A percentile compares a stretch with the other conserved stretches of the same genome.
These are phyloP conservation scores for Fusarium azukiicola DNA, from an alignment of 2,329 filamentous ascomycete species.

Conservation along the genomic window DNA sequence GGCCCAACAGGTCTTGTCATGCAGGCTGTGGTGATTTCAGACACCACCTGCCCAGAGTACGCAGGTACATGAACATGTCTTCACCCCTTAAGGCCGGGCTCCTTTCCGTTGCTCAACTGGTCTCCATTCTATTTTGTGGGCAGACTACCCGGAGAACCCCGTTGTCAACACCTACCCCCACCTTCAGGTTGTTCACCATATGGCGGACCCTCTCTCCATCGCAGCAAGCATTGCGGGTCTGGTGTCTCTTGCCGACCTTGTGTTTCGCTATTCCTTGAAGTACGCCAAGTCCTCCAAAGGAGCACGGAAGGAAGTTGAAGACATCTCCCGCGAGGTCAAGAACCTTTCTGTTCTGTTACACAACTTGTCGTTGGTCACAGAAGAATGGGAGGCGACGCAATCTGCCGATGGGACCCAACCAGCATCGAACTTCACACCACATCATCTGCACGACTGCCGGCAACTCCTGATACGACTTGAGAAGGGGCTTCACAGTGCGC, in stretches of 20 bases:
- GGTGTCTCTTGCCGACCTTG: constrained; percentile 35
- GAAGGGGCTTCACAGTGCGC: not conserved
- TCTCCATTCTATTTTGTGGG: no score
- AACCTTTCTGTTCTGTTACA: constrained; percentile 18
- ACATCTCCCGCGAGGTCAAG: constrained; percentile 20
- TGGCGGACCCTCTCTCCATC: constrained; percentile 20
- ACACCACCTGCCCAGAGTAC: no score
- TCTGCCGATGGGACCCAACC: not conserved
- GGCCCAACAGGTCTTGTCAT: no score
- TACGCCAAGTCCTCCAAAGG: constrained; percentile 23
- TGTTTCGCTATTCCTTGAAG: constrained; percentile 21
- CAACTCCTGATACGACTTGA: not conserved
- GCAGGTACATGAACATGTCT: no score
- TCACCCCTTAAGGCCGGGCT: no score
- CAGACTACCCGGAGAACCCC: not conserved
- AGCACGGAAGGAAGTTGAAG: constrained; percentile 12
- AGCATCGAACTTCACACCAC: not conserved
- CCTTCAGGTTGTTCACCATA: not conserved
- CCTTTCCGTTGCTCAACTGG: no score
- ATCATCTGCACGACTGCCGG: constrained; percentile 27
- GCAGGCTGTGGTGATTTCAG: no score
- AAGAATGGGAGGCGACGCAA: constrained; percentile 20
- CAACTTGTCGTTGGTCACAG: constrained; percentile 10
- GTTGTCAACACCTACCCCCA: not conserved
- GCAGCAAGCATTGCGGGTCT: constrained; percentile 15